These are phyloP conservation scores for grape (Vitis vinifera) DNA, from an alignment of 164 flowering plant genomes.

Conservation along the genomic window DNA sequence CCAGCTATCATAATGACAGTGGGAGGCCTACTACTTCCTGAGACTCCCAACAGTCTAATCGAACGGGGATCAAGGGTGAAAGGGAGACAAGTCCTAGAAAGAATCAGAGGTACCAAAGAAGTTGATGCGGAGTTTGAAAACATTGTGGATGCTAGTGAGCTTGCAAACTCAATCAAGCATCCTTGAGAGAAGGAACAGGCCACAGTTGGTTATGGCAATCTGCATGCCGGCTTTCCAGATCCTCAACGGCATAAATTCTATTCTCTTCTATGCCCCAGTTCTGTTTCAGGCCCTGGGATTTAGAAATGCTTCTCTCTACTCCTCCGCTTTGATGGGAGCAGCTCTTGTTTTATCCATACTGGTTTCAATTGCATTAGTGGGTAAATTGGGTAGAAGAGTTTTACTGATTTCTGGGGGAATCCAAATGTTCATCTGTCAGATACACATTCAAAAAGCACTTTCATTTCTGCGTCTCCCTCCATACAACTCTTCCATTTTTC, in stretches of 20 bases:
- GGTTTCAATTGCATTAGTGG: conserved; percentile 79
- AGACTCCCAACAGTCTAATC: conserved; percentile 89
- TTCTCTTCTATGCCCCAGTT: conserved; percentile 91
- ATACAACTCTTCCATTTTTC: neutral
- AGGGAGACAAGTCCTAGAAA: conserved; percentile 61
- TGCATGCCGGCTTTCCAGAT: conserved; percentile 89
- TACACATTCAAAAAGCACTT: conserved; percentile 12
- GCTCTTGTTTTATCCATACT: conserved; percentile 77
- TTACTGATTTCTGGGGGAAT: conserved; percentile 80
- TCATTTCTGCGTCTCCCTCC: too few relatives aligned
- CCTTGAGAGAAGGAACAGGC: conserved; percentile 76
- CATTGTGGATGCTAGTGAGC: conserved; percentile 85
- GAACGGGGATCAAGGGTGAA: conserved; percentile 55
- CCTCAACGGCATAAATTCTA: conserved; percentile 83
- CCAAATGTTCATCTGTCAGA: conserved; percentile 86
- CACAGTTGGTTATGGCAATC: conserved; percentile 83
- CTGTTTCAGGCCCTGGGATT: conserved; percentile 90
- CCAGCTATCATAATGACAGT: conserved; percentile 84
- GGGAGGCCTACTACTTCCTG: conserved; percentile 82
- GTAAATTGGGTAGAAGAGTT: conserved; percentile 66
- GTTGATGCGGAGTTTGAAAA: conserved; percentile 79
- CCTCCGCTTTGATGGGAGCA: conserved; percentile 89
- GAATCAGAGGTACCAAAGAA: conserved; percentile 67
- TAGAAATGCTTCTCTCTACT: conserved; percentile 68
- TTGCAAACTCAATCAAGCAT: conserved; percentile 77